Conservation (phyloP, 148 eudicot genomes). For the Silene conica region DNA sequence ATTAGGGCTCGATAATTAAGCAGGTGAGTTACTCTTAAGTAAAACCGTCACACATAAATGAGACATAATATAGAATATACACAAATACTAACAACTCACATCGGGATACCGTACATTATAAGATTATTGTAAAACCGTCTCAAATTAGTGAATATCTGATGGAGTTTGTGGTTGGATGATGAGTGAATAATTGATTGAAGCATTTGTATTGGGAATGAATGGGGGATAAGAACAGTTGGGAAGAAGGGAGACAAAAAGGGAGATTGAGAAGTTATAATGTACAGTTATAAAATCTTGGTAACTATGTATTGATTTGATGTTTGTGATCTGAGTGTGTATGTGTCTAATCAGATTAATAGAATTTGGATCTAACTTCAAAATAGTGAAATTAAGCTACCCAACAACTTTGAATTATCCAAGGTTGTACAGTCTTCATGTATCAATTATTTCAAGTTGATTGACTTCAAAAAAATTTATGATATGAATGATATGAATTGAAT, state of each 20-base stretch:
- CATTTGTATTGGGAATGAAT: conserved; percentile 3
- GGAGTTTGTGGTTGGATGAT: background rate
- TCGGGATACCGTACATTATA: too few species aligned
- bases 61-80: too few species aligned
- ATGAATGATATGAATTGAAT: background rate
- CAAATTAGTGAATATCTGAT: too few species aligned
- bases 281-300: conserved; percentile 11
- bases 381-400: background rate
- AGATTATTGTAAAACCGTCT: too few species aligned
- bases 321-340: background rate
- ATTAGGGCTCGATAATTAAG: too few species aligned
- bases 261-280: conserved; percentile 9
- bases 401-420: background rate
- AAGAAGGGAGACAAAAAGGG: conserved; percentile 17
- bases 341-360: conserved; percentile 9
- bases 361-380: conserved; percentile 12
- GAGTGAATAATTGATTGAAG: background rate
- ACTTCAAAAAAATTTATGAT: background rate
- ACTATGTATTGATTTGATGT: conserved; percentile 17
- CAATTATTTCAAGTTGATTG: background rate
- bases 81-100: too few species aligned
- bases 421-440: background rate
- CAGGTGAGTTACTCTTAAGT: too few species aligned
- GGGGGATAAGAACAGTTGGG: background rate
- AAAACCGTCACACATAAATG: too few species aligned